A percentile compares a stretch with the other conserved stretches of the same genome.
These are phyloP conservation scores for Chlorella sorokiniana DNA, from an alignment of 139 green algal genomes.

Conservation along the genomic window DNA sequence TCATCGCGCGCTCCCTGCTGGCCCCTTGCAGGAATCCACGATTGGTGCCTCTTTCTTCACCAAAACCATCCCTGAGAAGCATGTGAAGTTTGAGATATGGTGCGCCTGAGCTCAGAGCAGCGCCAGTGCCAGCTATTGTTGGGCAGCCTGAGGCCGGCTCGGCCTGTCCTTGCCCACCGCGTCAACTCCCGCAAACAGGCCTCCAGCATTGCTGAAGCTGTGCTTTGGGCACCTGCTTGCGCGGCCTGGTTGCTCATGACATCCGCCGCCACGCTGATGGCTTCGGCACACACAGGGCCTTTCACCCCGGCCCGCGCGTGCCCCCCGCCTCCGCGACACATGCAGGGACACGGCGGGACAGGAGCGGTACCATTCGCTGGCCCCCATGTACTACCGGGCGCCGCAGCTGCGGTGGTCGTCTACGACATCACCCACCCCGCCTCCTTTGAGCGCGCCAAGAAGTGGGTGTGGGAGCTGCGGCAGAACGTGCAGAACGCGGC, in stretches of 20 bases:
- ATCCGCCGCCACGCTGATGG: too few species aligned
- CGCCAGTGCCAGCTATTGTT: too few species aligned
- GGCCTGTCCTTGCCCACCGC: too few species aligned
- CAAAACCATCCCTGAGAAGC: constrained; percentile 93
- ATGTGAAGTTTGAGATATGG: constrained; percentile 99
- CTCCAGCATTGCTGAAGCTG: too few species aligned
- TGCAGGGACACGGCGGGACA: constrained; percentile 95
- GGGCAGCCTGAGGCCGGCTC: too few species aligned
- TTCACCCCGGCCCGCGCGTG: too few species aligned
- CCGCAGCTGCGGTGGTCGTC: constrained; percentile 94
- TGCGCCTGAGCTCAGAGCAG: too few species aligned
- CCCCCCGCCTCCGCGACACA: too few species aligned
- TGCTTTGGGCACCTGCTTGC: too few species aligned
- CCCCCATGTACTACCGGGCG: constrained; percentile 99
- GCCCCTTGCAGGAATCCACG: constrained; percentile 90
- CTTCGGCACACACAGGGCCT: too few species aligned
- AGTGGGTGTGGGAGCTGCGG: constrained; percentile 85
- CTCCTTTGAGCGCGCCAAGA: constrained; percentile 93
- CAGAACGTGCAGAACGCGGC: constrained; percentile 75
- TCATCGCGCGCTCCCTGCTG: not conserved
- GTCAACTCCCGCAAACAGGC: too few species aligned
- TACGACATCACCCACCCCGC: constrained; percentile 84
- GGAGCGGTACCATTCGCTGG: constrained; percentile 97
- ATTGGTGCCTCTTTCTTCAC: constrained; percentile 98
- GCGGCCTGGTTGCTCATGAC: too few species aligned